phyloP scores from a whole-genome alignment of 495 filamentous ascomycete species.

The Barbatosphaeria neglecta region DNA sequence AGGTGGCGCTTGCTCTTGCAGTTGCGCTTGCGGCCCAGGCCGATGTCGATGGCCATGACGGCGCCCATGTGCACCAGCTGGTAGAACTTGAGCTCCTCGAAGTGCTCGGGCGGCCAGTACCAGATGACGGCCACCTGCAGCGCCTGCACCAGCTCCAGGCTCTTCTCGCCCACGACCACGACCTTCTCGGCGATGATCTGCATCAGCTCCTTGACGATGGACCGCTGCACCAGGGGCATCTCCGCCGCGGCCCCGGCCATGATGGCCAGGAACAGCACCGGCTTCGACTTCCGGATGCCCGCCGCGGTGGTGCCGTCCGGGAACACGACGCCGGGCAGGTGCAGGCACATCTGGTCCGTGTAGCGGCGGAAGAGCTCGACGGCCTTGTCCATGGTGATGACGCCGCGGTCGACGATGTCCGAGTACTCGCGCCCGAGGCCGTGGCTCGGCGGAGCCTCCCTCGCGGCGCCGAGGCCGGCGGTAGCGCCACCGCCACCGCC shows the following conservation, averaged over 20 bases:
- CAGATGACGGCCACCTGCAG: slow-evolving; percentile 60
- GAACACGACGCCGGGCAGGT: slow-evolving; percentile 74
- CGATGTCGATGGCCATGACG: slow-evolving; percentile 78
- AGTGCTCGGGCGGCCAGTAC: slow-evolving; percentile 75
- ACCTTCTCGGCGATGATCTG: slow-evolving; percentile 61
- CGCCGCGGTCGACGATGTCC: slow-evolving; percentile 60
- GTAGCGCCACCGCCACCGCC: background rate
- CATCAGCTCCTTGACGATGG: slow-evolving; percentile 60
- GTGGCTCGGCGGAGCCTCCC: background rate
- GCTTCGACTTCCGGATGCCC: slow-evolving; percentile 58
- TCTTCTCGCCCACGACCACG: slow-evolving; percentile 68
- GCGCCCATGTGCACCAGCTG: slow-evolving; percentile 77
- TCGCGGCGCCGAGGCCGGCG: background rate
- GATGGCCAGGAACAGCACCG: slow-evolving; percentile 72
- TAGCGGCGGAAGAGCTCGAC: slow-evolving; percentile 57
- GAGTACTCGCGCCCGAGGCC: slow-evolving; percentile 20
- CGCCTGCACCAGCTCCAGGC: slow-evolving; percentile 75
- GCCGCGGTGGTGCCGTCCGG: slow-evolving; percentile 50
- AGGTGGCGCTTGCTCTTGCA: slow-evolving; percentile 23
- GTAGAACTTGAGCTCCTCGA: slow-evolving; percentile 85
- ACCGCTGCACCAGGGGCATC: slow-evolving; percentile 44
- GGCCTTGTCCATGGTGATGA: slow-evolving; percentile 54
- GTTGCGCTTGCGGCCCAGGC: slow-evolving; percentile 48
- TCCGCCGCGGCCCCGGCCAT: slow-evolving; percentile 56
- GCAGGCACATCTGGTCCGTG: slow-evolving; percentile 51